Conservation (phyloP, 208 protist genomes). For the Angomonas ambiguus region DNA sequence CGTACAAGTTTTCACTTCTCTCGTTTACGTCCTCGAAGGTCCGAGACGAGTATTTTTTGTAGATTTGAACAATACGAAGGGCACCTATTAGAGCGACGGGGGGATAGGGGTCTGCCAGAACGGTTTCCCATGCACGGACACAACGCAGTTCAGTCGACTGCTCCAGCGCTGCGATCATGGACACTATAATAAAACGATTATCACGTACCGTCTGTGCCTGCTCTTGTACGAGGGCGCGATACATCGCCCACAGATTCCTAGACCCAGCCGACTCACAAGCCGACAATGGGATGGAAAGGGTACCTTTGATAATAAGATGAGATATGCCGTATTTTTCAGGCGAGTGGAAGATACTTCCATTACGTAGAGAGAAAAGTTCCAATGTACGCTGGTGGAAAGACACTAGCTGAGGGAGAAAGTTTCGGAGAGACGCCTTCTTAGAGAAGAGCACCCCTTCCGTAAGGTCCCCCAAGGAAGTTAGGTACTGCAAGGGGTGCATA, state of each 20-base stretch:
- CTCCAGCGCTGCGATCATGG: slow-evolving; percentile 19
- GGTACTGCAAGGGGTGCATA: slow-evolving; percentile 33
- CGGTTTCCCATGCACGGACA: slow-evolving; percentile 42
- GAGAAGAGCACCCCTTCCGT: slow-evolving; percentile 42
- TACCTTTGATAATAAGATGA: slow-evolving; percentile 31
- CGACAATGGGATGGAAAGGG: slow-evolving; percentile 25
- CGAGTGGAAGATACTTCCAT: slow-evolving; percentile 23
- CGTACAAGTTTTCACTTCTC: neutral
- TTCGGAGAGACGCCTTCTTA: neutral
- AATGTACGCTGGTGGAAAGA: slow-evolving; percentile 46
- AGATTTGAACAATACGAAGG: slow-evolving; percentile 35
- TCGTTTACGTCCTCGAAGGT: neutral
- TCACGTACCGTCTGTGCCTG: slow-evolving; percentile 48
- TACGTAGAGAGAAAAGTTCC: slow-evolving; percentile 43
- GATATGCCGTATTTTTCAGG: slow-evolving; percentile 24
- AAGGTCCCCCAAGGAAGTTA: slow-evolving; percentile 23
- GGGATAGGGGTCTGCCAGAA: slow-evolving; percentile 54
- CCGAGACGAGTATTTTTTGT: neutral
- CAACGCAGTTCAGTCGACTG: slow-evolving; percentile 20
- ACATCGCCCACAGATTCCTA: slow-evolving; percentile 70
- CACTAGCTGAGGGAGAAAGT: slow-evolving; percentile 35
- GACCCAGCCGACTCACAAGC: slow-evolving; percentile 35
- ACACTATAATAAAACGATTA: slow-evolving; percentile 52
- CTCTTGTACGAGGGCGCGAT: slow-evolving; percentile 39
- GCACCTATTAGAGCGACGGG: slow-evolving; percentile 55